A percentile compares a stretch with the other conserved stretches of the same genome.
These are phyloP conservation scores for Carex scoparia DNA, from an alignment of 176 grass and related monocot genomes.

Conservation along the genomic window DNA sequence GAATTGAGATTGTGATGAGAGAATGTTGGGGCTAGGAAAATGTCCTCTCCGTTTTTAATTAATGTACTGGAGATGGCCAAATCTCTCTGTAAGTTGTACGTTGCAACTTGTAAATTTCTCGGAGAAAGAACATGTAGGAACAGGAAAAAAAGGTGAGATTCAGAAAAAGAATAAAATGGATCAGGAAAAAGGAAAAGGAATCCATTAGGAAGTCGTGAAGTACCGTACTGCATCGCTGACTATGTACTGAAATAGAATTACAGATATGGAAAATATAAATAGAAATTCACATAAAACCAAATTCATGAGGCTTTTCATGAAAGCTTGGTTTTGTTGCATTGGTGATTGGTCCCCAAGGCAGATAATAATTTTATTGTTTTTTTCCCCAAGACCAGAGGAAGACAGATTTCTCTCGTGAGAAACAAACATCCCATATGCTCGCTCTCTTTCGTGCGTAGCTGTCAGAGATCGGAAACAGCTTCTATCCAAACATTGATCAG, in stretches of 20 bases:
- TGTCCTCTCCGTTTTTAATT: neutral
- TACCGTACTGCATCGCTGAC: neutral
- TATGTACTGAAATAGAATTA: conserved; percentile 4
- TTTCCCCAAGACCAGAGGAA: neutral
- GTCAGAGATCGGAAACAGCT: conserved; percentile 7
- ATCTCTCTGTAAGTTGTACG: too few relatives aligned
- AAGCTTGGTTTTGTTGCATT: conserved; percentile 10
- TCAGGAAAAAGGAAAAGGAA: neutral
- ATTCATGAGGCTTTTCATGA: conserved; percentile 21
- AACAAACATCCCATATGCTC: conserved; percentile 14
- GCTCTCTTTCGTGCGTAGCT: conserved; percentile 4
- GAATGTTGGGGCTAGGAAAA: too few relatives aligned
- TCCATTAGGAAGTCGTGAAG: conserved; percentile 7
- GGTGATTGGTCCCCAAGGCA: conserved; percentile 1
- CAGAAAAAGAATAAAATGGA: neutral
- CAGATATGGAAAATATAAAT: neutral
- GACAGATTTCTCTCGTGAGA: conserved; percentile 10
- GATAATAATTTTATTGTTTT: neutral
- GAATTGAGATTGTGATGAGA: too few relatives aligned
- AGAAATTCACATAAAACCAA: neutral
- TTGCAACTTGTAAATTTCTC: neutral
- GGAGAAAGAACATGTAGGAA: neutral
- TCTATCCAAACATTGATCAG: neutral
- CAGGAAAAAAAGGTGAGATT: neutral
- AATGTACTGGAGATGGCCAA: neutral